These are phyloP conservation scores for Phytophthora sp. DNA, from an alignment of 352 stramenopile genomes.

Conservation along the genomic window DNA sequence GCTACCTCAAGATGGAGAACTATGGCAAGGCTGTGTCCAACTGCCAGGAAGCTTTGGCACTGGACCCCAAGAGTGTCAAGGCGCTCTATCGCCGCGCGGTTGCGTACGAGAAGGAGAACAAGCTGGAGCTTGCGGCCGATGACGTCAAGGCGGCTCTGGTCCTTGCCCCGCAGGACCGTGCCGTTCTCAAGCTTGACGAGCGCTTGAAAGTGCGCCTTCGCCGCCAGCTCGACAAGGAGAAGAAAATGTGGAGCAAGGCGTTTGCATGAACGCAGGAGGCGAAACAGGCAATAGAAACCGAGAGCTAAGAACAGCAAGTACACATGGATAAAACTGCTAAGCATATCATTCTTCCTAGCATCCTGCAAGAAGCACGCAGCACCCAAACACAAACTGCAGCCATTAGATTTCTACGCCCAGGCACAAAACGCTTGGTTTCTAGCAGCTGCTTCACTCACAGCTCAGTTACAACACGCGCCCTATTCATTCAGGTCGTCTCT, in stretches of 20 bases:
- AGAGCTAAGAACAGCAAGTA: conserved; percentile 10
- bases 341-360: conserved; percentile 27
- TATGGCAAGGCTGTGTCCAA: conserved; percentile 87
- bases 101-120: conserved; percentile 90
- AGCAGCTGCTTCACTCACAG: conserved; percentile 11
- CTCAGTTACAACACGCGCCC: conserved; percentile 27
- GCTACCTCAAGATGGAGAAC: conserved; percentile 94
- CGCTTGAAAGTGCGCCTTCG: conserved; percentile 71
- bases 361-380: conserved; percentile 7
- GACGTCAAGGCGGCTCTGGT: conserved; percentile 67
- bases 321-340: conserved; percentile 36
- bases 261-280: conserved; percentile 55
- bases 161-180: conserved; percentile 77
- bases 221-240: conserved; percentile 87
- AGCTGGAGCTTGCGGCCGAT: conserved; percentile 67
- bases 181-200: conserved; percentile 76
- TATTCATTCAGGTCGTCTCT: conserved; percentile 36
- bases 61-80: conserved; percentile 84
- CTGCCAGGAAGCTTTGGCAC: conserved; percentile 80
- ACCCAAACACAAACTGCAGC: conserved; percentile 20
- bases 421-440: conserved; percentile 3
- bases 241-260: conserved; percentile 91
- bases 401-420: not conserved
- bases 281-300: conserved; percentile 5
- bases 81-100: conserved; percentile 88